Evolutionary conservation across 139 green algal genomes (phyloP).

Genomic region (Marvania coccoides): DNA sequence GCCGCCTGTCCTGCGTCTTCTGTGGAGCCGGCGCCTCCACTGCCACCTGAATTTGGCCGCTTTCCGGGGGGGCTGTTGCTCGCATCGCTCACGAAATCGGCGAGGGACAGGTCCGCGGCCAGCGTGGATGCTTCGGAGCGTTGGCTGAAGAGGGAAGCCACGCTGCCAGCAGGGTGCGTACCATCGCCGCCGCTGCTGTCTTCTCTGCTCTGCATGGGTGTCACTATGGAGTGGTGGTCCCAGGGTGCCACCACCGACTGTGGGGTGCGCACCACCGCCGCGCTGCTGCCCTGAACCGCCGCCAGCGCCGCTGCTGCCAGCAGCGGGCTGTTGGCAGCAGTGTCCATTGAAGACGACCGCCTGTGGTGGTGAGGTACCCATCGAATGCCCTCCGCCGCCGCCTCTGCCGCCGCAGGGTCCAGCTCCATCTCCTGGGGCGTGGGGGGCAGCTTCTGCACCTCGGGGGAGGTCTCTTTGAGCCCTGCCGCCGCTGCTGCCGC

Average conservation of each 20-base stretch:
- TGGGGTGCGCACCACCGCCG: neutral
- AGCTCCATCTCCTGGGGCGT: neutral
- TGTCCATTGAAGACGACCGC: constrained; percentile 13
- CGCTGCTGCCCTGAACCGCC: constrained; percentile 27
- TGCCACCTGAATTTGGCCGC: neutral
- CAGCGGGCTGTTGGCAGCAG: neutral
- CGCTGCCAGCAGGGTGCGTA: neutral
- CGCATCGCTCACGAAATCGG: constrained; percentile 2
- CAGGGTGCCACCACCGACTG: neutral
- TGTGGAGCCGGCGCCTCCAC: neutral
- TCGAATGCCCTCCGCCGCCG: constrained; percentile 9
- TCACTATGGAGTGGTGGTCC: neutral
- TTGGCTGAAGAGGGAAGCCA: neutral
- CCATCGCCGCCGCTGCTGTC: neutral
- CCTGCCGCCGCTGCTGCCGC: neutral
- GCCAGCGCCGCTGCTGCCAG: constrained; percentile 13
- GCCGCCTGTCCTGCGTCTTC: neutral
- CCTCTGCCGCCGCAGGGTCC: constrained; percentile 2
- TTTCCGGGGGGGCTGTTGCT: neutral
- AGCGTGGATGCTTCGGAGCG: neutral
- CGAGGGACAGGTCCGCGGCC: constrained; percentile 2
- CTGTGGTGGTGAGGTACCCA: constrained; percentile 21
- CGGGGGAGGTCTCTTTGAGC: neutral
- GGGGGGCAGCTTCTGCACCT: neutral
- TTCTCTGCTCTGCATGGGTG: neutral